Percentiles rank a stretch among this genome's conserved stretches.
Conservation (phyloP, 78 protist genomes). For the Dictyostelium purpureum region DNA sequence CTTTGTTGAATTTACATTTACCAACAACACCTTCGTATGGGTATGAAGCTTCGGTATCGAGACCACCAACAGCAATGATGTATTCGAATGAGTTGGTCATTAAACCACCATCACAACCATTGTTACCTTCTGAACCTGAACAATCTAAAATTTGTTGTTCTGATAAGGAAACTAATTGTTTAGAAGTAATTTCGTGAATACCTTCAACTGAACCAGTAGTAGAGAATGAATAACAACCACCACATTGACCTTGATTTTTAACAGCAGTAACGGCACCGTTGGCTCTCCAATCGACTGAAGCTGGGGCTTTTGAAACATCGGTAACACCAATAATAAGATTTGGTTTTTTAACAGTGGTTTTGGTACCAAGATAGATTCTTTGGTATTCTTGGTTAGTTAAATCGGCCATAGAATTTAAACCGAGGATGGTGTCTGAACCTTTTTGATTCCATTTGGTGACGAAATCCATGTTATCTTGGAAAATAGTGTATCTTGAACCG, state of each 20-base stretch:
- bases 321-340: background rate
- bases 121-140: background rate
- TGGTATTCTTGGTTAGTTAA: slow-evolving; percentile 59
- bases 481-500: slow-evolving; percentile 22
- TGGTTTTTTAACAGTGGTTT: too few species aligned
- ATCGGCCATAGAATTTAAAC: slow-evolving; percentile 66
- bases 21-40: slow-evolving; percentile 86
- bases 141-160: slow-evolving; percentile 90
- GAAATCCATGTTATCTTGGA: slow-evolving; percentile 61
- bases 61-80: slow-evolving; percentile 61
- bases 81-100: slow-evolving; percentile 72
- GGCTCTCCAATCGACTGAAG: slow-evolving; percentile 74
- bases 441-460: slow-evolving; percentile 37
- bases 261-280: slow-evolving; percentile 84
- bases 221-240: slow-evolving; percentile 88
- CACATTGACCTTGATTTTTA: slow-evolving; percentile 87
- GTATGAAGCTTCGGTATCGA: slow-evolving; percentile 84
- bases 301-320: background rate
- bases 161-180: slow-evolving; percentile 63
- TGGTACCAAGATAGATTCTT: slow-evolving; percentile 9
- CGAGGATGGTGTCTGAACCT: slow-evolving; percentile 62
- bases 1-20: slow-evolving; percentile 42
- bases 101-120: slow-evolving; percentile 90
- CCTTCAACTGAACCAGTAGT: slow-evolving; percentile 77
- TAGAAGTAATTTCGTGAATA: background rate